Evolutionary conservation across 2,329 filamentous ascomycete species (phyloP).

Genomic region (Aspergillus sp.): DNA sequence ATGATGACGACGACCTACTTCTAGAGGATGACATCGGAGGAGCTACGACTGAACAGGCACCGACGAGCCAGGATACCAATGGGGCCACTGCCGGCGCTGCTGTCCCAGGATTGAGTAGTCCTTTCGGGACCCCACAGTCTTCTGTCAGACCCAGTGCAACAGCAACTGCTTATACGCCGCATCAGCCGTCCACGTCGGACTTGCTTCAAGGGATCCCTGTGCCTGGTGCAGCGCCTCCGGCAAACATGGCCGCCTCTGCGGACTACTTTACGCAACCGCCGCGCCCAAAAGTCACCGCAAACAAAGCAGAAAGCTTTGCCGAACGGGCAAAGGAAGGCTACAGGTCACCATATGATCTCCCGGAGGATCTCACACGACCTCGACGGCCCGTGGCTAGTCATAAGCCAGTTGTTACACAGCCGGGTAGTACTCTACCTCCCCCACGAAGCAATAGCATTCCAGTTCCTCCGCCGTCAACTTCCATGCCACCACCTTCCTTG

Average conservation of each 20-base stretch:
- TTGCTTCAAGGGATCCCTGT: slow-evolving; percentile 42
- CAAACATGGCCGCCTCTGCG: slow-evolving; percentile 20
- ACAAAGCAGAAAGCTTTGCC: slow-evolving; percentile 77
- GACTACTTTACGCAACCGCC: slow-evolving; percentile 31
- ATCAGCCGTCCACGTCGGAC: slow-evolving; percentile 53
- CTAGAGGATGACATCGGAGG: slow-evolving; percentile 61
- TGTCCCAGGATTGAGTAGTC: slow-evolving; percentile 25
- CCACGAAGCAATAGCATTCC: slow-evolving; percentile 65
- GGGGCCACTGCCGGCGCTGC: slow-evolving; percentile 15
- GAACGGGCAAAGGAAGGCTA: slow-evolving; percentile 92
- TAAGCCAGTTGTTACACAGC: slow-evolving; percentile 51
- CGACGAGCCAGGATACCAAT: slow-evolving; percentile 27
- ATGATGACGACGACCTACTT: slow-evolving; percentile 75
- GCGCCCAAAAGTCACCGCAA: slow-evolving; percentile 34
- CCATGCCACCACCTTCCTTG: slow-evolving; percentile 25
- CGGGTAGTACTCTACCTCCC: slow-evolving; percentile 53
- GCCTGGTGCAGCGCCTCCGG: slow-evolving; percentile 21
- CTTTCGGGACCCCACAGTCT: slow-evolving; percentile 30
- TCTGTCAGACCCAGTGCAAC: slow-evolving; percentile 23
- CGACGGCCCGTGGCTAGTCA: slow-evolving; percentile 65
- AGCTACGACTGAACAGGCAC: slow-evolving; percentile 21
- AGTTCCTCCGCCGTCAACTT: slow-evolving; percentile 23
- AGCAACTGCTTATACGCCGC: slow-evolving; percentile 52
- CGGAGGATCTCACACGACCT: slow-evolving; percentile 73
- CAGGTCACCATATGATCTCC: slow-evolving; percentile 90